Percentiles rank a stretch among this genome's conserved stretches.
These are phyloP conservation scores for Pichia sp. DNA, from an alignment of 1,139 yeast genomes.

Conservation along the genomic window DNA sequence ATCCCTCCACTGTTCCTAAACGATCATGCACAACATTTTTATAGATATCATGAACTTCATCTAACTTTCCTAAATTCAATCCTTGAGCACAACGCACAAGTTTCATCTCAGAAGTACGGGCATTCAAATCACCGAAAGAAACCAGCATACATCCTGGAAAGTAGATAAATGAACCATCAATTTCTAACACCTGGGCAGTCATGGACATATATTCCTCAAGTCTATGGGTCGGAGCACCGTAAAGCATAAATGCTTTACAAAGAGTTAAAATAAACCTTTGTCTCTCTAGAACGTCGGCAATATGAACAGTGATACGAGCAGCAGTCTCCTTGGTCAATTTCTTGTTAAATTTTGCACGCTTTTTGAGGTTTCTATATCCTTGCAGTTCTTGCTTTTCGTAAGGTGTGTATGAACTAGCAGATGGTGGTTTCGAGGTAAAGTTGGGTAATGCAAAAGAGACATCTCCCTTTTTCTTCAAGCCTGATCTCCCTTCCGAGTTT, in stretches of 20 bases:
- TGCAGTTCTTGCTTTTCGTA: constrained; percentile 10
- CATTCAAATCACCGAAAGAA: constrained; percentile 87
- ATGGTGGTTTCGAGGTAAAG: constrained; percentile 13
- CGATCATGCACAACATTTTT: constrained; percentile 86
- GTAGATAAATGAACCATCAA: constrained; percentile 86
- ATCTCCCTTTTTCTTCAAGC: constrained; percentile 1
- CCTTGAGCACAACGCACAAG: constrained; percentile 85
- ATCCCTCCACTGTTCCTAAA: constrained; percentile 83
- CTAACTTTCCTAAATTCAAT: constrained; percentile 70
- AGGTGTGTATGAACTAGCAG: neutral
- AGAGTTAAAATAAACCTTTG: constrained; percentile 78
- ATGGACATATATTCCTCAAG: constrained; percentile 85
- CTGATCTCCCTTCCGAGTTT: neutral
- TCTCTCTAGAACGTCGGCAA: constrained; percentile 80
- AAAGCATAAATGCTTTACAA: constrained; percentile 85
- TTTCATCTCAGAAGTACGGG: constrained; percentile 92
- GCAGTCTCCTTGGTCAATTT: constrained; percentile 33
- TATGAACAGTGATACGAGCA: constrained; percentile 79
- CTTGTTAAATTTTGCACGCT: constrained; percentile 25
- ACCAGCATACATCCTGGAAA: constrained; percentile 93
- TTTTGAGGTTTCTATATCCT: constrained; percentile 15
- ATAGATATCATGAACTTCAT: constrained; percentile 77
- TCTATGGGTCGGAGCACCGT: constrained; percentile 94
- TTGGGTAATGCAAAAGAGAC: constrained; percentile 17
- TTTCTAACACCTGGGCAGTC: constrained; percentile 85